These are phyloP conservation scores for Haberlea rhodopensis DNA, from an alignment of 257 asterid species.

Conservation along the genomic window DNA sequence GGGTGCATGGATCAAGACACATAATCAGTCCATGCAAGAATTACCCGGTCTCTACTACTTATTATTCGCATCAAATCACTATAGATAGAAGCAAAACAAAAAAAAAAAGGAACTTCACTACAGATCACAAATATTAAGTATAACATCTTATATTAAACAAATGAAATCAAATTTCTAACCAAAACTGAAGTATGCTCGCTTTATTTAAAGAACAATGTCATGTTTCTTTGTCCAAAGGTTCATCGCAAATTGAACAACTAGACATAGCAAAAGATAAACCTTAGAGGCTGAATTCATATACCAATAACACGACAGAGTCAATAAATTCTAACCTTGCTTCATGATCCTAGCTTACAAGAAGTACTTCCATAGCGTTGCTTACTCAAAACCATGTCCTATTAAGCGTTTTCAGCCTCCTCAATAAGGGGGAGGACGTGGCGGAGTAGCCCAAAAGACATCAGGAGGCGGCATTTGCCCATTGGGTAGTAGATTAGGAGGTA, in stretches of 20 bases:
- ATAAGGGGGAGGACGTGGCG: conserved; percentile 50
- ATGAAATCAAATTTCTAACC: background rate
- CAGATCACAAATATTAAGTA: background rate
- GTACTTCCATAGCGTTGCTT: conserved; percentile 22
- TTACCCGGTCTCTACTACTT: background rate
- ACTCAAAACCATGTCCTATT: background rate
- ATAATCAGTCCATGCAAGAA: too few relatives aligned
- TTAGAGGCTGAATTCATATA: conserved; percentile 28
- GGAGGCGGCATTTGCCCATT: conserved; percentile 57
- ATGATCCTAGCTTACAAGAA: conserved; percentile 32
- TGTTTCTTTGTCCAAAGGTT: background rate
- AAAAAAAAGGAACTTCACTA: background rate
- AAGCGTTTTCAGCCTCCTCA: conserved; percentile 19
- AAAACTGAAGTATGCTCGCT: background rate
- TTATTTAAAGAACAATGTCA: conserved; percentile 11
- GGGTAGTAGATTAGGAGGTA: conserved; percentile 47
- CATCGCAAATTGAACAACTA: conserved; percentile 7
- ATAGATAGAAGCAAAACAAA: background rate
- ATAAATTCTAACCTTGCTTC: conserved; percentile 28
- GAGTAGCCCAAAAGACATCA: conserved; percentile 65
- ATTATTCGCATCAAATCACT: background rate
- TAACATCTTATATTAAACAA: background rate
- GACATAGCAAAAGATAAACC: conserved; percentile 15
- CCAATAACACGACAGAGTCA: conserved; percentile 29
- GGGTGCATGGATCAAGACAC: too few relatives aligned